A percentile compares a stretch with the other conserved stretches of the same genome.
Conservation (phyloP, 2,329 filamentous ascomycete genomes). For the Epichloe glyceriae region DNA sequence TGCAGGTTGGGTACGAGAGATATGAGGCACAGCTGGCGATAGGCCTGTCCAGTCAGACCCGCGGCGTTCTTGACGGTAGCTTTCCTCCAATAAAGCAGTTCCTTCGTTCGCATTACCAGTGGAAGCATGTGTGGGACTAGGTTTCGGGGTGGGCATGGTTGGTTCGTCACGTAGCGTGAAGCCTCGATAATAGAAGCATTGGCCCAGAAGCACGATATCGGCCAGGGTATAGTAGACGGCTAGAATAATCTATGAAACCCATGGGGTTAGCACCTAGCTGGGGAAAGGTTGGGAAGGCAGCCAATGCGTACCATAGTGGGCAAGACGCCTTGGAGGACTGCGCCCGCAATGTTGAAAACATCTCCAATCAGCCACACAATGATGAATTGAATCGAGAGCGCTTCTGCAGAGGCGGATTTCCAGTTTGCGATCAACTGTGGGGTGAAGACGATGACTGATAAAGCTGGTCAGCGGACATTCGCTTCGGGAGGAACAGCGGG, state of each 20-base stretch:
- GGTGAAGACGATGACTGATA: conserved; percentile 75
- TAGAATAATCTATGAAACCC: conserved; percentile 53
- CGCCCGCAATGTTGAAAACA: conserved; percentile 94
- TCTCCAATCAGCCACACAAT: conserved; percentile 88
- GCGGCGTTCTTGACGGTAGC: conserved; percentile 31
- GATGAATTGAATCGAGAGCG: conserved; percentile 81
- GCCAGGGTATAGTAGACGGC: conserved; percentile 88
- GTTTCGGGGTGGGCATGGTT: conserved; percentile 29
- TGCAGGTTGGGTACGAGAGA: conserved; percentile 34
- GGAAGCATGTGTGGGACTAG: conserved; percentile 17
- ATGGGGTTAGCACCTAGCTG: not conserved
- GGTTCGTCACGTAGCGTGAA: conserved; percentile 52
- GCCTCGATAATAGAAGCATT: conserved; percentile 93
- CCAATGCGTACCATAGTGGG: conserved; percentile 63
- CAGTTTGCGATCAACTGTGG: conserved; percentile 97
- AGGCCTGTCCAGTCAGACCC: conserved; percentile 48
- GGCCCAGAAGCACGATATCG: conserved; percentile 73
- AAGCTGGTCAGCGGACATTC: not conserved
- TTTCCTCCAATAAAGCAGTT: conserved; percentile 37
- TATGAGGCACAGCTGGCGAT: conserved; percentile 72
- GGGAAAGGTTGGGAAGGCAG: not conserved
- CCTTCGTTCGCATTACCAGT: conserved; percentile 34
- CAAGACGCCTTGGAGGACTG: conserved; percentile 77
- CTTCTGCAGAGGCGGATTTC: conserved; percentile 69
- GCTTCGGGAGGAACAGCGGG: not conserved